These are phyloP conservation scores for Neofusicoccum sp. DNA, from an alignment of 2,329 filamentous ascomycete genomes.

Conservation along the genomic window DNA sequence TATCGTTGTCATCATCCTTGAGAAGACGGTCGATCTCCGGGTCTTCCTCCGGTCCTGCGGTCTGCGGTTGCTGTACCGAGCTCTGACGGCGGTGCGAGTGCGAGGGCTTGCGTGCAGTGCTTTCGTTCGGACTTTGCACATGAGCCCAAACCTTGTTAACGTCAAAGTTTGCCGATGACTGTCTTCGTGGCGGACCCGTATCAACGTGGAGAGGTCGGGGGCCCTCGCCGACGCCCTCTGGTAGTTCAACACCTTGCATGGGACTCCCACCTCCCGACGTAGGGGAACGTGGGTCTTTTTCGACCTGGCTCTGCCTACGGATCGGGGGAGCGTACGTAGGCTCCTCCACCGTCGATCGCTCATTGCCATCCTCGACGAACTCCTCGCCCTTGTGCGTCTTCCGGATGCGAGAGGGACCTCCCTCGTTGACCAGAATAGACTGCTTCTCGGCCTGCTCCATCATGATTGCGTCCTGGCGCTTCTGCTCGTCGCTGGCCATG, in stretches of 20 bases:
- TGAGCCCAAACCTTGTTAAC: conserved; percentile 83
- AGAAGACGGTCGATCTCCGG: conserved; percentile 87
- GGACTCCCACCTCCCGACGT: conserved; percentile 23
- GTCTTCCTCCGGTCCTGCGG: conserved; percentile 58
- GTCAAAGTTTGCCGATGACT: conserved; percentile 68
- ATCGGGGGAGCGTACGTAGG: conserved; percentile 46
- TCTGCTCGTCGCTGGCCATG: conserved; percentile 87
- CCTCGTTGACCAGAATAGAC: conserved; percentile 73
- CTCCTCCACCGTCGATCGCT: conserved; percentile 43
- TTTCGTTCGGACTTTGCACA: conserved; percentile 68
- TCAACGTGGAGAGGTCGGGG: conserved; percentile 34
- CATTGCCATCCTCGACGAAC: conserved; percentile 31
- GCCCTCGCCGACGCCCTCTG: conserved; percentile 30
- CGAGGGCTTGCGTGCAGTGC: conserved; percentile 40
- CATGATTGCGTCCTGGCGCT: conserved; percentile 72
- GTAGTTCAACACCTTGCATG: conserved; percentile 32
- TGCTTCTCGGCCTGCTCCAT: conserved; percentile 77
- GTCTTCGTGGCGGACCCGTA: conserved; percentile 42
- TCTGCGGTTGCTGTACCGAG: conserved; percentile 29
- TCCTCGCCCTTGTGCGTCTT: conserved; percentile 16
- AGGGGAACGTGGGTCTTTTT: conserved; percentile 25
- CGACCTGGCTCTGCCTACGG: conserved; percentile 26
- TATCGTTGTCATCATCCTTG: conserved; percentile 74
- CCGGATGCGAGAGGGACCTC: conserved; percentile 64
- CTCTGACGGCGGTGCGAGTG: conserved; percentile 49